Evolutionary conservation across 495 filamentous ascomycete genomes (phyloP), one percentile per base, ranked within the genome.

Genomic region (Xylaria palmicola): DNA sequence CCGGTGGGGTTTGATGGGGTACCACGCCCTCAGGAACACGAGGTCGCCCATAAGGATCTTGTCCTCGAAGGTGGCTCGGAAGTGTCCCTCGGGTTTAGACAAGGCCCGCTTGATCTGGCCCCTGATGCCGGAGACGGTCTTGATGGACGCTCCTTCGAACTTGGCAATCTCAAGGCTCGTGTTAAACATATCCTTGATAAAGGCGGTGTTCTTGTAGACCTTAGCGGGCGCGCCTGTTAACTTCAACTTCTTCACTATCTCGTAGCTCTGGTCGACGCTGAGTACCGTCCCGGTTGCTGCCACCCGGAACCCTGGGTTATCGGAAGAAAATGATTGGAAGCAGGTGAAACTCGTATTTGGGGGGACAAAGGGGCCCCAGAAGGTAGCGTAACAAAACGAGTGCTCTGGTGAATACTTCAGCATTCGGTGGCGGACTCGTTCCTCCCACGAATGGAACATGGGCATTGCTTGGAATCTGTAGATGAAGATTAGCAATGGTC

Each of bases 161-260:
- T 98, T 98, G 72, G 94, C 93, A 59, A 98, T 92, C 71, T 98
- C 94, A 13, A 98, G 83, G 0, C 90, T 79, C 0, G 88, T 87
- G 67, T 84, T 92, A 81, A 98, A 98, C 94, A 98, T 98, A 73
- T 97, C 91, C 72, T 92, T 93, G 79, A 98, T 94, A 76, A 98
- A 98, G 17, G 94, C 92, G 0, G 94, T 98, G 77, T 98, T 98
- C 71, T 95, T 95, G 84, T 97, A 98, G 74, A 98, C 96, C 79
- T 98, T 98, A 78, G 91, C 93, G 6, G 94, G 91, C 27, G 85
- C 66, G 63, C 92, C 92, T 15, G 91, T 95, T 27, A 98, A 83
- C 72, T 98, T 98, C 67, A 98, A 86, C 80, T 98, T 98, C 82
- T 98, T 98, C 68, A 98, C 95, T 64, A 98, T 97, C 68, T 97